Evolutionary conservation across 352 stramenopile species (phyloP), one percentile per base, ranked within the genome.

Genomic region (Thraustochytrium sp.): DNA sequence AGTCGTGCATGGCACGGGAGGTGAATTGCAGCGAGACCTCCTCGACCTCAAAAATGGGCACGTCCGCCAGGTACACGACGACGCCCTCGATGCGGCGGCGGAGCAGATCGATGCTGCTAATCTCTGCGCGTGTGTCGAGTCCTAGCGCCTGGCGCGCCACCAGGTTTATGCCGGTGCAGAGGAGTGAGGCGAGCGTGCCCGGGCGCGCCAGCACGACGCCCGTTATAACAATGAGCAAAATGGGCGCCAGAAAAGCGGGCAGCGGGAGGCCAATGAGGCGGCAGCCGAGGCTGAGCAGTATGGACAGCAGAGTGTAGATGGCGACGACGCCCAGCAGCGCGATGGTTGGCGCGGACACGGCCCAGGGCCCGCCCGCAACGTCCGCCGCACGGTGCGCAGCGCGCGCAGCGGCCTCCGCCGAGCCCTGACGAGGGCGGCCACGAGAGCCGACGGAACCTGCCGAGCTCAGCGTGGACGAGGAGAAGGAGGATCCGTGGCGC

Each of bases 141-240:
- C 68, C 68, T 9, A 80, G 46, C 18, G 40, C 68, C 31, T 1
- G 3, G 21, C 51, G 48, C 26, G 31, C 23, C 21, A 68, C 68
- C n/a, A 80, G 48, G 38, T 80, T 80, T 16, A 80, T 80, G 26
- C 68, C 36, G 5, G 48, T 64, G 31, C 68, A 80, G 8, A 80
- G 13, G 37, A 80, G 40, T 3, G 31, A 65, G 8, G 68, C 68
- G 23, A 80, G 51, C 18, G 68, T 80, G 8, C 68, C 44, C 8
- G 68, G 68, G 11, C 53, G 68, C 48, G 68, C 68, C 5, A 80
- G 31, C 8, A 80, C 34, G 31, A 65, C 26, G 23, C 31, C 68
- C 21, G 68, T 65, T 8, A 77, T 13, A n/a, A 18, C 68, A 13
- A 80, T 64, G 48, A 80, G 68, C 18, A 80, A 29, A 23, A 63